Conservation (phyloP, 73 alveolate genomes). For the Chromera velia region DNA sequence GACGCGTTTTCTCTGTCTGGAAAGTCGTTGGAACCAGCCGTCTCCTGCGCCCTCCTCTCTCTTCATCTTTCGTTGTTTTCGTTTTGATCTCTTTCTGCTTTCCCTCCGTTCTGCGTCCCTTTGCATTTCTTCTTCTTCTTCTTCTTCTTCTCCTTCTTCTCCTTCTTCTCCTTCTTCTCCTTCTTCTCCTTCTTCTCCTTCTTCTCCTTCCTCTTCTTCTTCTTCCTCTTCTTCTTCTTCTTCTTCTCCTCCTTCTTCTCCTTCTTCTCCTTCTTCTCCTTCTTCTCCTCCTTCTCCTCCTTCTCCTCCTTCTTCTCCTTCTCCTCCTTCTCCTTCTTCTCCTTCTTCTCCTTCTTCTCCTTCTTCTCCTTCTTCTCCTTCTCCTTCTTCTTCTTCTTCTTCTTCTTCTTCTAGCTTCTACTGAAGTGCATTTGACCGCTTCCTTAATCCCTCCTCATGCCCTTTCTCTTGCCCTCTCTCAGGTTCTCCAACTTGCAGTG, state of each 20-base stretch:
- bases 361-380: constrained; percentile 10
- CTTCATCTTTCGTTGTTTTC: neutral
- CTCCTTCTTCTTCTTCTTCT: constrained; percentile 23
- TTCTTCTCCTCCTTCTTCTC: constrained; percentile 13
- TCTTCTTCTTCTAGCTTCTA: constrained; percentile 4
- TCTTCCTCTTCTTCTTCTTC: constrained; percentile 21
- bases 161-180: neutral
- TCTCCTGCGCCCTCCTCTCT: too few species aligned
- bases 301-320: constrained; percentile 2
- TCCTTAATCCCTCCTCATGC: neutral
- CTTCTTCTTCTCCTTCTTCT: constrained; percentile 1
- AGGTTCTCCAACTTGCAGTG: neutral
- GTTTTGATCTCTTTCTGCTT: neutral
- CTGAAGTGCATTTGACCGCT: neutral
- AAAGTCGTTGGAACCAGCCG: too few species aligned
- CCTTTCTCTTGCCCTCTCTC: neutral
- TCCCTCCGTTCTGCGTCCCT: neutral
- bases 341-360: constrained; percentile 11
- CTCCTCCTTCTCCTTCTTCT: constrained; percentile 11
- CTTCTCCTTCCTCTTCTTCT: constrained; percentile 20
- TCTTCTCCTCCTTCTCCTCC: constrained; percentile 4
- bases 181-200: constrained; percentile 10
- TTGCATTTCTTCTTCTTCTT: neutral
- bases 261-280: constrained; percentile 14
- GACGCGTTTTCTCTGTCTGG: too few species aligned